Percentiles rank a stretch among this genome's conserved stretches.
These are phyloP conservation scores for Begonia masoniana DNA, from an alignment of 306 rosid species.

Conservation along the genomic window DNA sequence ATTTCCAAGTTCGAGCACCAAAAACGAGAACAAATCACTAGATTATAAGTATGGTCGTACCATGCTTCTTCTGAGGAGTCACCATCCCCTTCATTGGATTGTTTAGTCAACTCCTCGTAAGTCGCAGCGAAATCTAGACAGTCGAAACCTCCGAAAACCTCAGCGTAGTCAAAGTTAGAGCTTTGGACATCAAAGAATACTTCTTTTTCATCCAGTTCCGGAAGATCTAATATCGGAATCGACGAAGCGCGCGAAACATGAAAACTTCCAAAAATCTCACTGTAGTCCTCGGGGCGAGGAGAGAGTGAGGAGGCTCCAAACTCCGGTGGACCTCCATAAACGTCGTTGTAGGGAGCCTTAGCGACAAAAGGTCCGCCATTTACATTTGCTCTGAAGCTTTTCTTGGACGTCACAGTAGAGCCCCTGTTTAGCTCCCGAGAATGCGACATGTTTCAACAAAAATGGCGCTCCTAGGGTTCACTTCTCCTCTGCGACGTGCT, in stretches of 20 bases:
- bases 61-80: slow-evolving; percentile 61
- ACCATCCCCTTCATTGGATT: slow-evolving; percentile 12
- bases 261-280: slow-evolving; percentile 78
- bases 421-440: slow-evolving; percentile 52
- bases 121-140: slow-evolving; percentile 52
- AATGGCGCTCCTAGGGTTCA: slow-evolving; percentile 28
- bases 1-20: not conserved
- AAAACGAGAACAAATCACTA: slow-evolving; percentile 3
- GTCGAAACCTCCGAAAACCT: slow-evolving; percentile 53
- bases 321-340: slow-evolving; percentile 71
- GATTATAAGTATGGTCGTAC: slow-evolving; percentile 28
- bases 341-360: slow-evolving; percentile 60
- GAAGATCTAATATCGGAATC: slow-evolving; percentile 85
- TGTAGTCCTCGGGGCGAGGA: slow-evolving; percentile 82
- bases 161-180: slow-evolving; percentile 53
- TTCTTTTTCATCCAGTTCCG: slow-evolving; percentile 47
- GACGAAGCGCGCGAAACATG: slow-evolving; percentile 65
- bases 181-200: slow-evolving; percentile 51
- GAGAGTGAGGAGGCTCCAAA: slow-evolving; percentile 55
- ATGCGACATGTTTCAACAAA: slow-evolving; percentile 56
- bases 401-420: slow-evolving; percentile 34
- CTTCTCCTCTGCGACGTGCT: not conserved
- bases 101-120: slow-evolving; percentile 48
- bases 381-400: slow-evolving; percentile 17
- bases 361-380: slow-evolving; percentile 17